Evolutionary conservation across 2,329 filamentous ascomycete species (phyloP).

Genomic region (Teratosphaeriaceae sp.): DNA sequence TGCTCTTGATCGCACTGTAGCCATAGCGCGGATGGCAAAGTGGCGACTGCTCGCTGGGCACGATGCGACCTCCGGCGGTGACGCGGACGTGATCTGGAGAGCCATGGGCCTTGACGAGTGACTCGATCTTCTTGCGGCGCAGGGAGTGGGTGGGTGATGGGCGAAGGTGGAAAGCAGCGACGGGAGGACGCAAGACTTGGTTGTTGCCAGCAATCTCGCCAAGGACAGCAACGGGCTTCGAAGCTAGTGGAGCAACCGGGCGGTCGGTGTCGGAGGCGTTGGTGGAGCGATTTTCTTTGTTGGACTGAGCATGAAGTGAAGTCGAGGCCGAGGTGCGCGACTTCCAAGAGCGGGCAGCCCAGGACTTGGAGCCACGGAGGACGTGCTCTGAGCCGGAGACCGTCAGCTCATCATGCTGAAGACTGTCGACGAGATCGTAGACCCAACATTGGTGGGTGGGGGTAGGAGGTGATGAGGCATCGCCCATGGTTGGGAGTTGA

Average conservation of each 20-base stretch:
- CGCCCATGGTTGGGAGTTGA: background rate
- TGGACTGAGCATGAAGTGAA: constrained; percentile 24
- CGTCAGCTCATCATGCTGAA: constrained; percentile 15
- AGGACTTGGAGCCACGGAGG: constrained; percentile 31
- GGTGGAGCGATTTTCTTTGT: constrained; percentile 27
- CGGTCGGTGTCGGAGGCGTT: constrained; percentile 14
- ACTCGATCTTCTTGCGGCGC: constrained; percentile 44
- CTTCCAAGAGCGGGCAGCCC: constrained; percentile 29
- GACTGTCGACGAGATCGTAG: constrained; percentile 17
- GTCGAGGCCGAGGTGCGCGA: constrained; percentile 23
- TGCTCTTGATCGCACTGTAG: constrained; percentile 31
- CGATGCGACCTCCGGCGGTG: constrained; percentile 46
- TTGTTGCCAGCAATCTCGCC: constrained; percentile 29
- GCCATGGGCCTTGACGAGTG: constrained; percentile 45
- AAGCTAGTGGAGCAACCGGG: constrained; percentile 9
- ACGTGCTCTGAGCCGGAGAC: constrained; percentile 29
- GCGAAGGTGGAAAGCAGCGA: constrained; percentile 17
- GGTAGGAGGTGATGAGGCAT: background rate
- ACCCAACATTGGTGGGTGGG: constrained; percentile 12
- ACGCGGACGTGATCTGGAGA: constrained; percentile 46
- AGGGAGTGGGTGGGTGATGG: constrained; percentile 45
- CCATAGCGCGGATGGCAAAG: constrained; percentile 33
- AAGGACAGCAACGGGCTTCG: constrained; percentile 18
- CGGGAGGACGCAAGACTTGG: constrained; percentile 18
- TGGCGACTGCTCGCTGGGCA: constrained; percentile 40